Percentiles rank a stretch among this genome's conserved stretches.
Conservation (phyloP, 2,329 filamentous ascomycete genomes). For the Chalaropsis thielavioides region DNA sequence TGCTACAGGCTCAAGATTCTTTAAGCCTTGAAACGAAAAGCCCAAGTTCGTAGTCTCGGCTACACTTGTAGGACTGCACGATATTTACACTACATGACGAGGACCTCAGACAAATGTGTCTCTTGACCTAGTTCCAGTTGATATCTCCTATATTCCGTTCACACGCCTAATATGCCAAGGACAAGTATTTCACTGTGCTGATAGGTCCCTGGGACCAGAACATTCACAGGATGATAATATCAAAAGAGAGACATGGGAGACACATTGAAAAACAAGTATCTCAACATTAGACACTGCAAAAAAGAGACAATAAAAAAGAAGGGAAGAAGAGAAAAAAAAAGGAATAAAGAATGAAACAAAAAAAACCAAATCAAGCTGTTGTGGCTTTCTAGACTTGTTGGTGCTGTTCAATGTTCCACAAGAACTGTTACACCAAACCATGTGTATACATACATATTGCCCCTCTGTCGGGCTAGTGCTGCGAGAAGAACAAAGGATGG, state of each 20-base stretch:
- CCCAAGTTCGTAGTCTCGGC: background rate
- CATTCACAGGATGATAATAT: background rate
- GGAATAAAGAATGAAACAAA: background rate
- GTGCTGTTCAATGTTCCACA: background rate
- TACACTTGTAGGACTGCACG: background rate
- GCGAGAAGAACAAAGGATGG: background rate
- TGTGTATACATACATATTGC: background rate
- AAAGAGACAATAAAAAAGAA: background rate
- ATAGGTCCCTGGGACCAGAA: background rate
- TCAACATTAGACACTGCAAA: background rate
- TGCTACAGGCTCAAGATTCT: background rate
- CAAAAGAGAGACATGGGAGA: background rate
- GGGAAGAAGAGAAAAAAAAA: background rate
- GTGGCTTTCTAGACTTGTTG: background rate
- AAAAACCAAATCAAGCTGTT: background rate
- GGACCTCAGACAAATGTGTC: background rate
- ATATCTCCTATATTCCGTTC: background rate
- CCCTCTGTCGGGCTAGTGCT: background rate
- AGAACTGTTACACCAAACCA: background rate
- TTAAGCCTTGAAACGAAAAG: background rate
- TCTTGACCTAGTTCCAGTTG: background rate
- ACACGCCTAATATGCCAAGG: background rate
- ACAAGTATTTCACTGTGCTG: background rate
- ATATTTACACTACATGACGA: background rate
- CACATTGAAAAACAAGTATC: background rate